Conservation (phyloP, 176 grass and related monocot species). For the Aegilops sharonensis region DNA sequence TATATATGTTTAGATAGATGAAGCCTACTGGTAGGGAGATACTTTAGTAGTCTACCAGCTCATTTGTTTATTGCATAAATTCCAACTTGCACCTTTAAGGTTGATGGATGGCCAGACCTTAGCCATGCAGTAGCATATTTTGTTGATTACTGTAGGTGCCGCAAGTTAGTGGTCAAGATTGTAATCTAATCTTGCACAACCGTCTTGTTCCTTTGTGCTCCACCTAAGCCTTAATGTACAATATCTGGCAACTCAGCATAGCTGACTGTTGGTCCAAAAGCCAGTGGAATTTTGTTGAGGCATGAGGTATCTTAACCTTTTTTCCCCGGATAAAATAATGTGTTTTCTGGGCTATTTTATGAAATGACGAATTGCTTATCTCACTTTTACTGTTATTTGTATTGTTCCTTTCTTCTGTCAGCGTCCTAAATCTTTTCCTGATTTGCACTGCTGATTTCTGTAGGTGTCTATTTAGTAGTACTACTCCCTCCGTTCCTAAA, state of each 20-base stretch:
- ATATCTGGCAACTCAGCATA: constrained; percentile 28
- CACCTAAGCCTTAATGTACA: constrained; percentile 18
- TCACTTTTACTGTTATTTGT: neutral
- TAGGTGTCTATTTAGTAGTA: neutral
- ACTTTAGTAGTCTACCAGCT: constrained; percentile 10
- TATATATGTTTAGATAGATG: constrained; percentile 27
- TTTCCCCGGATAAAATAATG: neutral
- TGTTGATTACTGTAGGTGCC: constrained; percentile 29
- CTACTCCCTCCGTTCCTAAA: too few species aligned
- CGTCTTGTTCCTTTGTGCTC: constrained; percentile 26
- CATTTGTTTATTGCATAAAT: constrained; percentile 19
- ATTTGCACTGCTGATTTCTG: neutral
- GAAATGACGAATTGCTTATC: neutral
- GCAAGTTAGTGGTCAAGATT: constrained; percentile 22
- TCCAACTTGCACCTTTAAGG: neutral
- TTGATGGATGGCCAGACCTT: constrained; percentile 26
- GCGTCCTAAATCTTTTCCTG: neutral
- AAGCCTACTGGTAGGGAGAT: constrained; percentile 20
- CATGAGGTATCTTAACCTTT: neutral
- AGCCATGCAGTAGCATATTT: constrained; percentile 6
- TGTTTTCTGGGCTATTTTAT: neutral
- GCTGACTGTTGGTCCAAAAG: neutral
- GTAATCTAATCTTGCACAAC: constrained; percentile 27
- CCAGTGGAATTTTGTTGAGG: constrained; percentile 3
- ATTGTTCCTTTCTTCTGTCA: neutral